Percentiles rank a stretch among this genome's conserved stretches.
Evolutionary conservation across 2,329 filamentous ascomycete species (phyloP).

Genomic region (Didymella pinodella): DNA sequence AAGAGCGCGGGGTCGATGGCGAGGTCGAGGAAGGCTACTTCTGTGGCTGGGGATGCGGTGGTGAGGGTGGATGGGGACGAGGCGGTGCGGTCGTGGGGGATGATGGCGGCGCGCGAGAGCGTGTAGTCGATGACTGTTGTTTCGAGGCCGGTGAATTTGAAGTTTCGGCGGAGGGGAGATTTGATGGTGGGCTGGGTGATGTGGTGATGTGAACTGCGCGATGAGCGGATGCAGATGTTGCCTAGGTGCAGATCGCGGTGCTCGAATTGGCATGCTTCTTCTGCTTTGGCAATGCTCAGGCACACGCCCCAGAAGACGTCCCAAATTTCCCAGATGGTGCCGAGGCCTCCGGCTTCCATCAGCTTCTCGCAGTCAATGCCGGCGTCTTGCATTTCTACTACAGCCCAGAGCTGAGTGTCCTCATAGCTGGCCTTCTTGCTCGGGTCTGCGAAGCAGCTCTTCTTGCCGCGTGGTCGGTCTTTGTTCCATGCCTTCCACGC

Average conservation of each 20-base stretch:
- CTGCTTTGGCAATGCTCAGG: slow-evolving; percentile 67
- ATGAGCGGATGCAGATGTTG: slow-evolving; percentile 66
- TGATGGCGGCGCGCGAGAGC: slow-evolving; percentile 66
- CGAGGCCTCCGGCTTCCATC: slow-evolving; percentile 47
- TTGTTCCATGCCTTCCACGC: slow-evolving; percentile 58
- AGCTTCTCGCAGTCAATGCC: slow-evolving; percentile 62
- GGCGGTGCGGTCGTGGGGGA: slow-evolving; percentile 20
- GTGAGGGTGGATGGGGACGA: slow-evolving; percentile 21
- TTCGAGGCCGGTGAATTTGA: slow-evolving; percentile 64
- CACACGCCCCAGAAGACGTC: slow-evolving; percentile 74
- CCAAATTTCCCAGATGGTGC: slow-evolving; percentile 59
- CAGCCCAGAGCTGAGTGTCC: slow-evolving; percentile 67
- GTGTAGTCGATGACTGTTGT: slow-evolving; percentile 75
- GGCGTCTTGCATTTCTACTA: slow-evolving; percentile 72
- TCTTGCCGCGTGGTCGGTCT: slow-evolving; percentile 53
- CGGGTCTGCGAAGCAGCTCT: slow-evolving; percentile 64
- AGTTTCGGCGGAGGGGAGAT: slow-evolving; percentile 47
- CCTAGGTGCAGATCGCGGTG: slow-evolving; percentile 72
- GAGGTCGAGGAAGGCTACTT: slow-evolving; percentile 58
- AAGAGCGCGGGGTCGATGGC: slow-evolving; percentile 56
- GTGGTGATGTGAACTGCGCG: slow-evolving; percentile 30
- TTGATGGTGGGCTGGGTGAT: slow-evolving; percentile 45
- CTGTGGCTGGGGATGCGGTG: slow-evolving; percentile 10
- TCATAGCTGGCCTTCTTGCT: slow-evolving; percentile 61
- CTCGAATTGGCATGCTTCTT: slow-evolving; percentile 68